phyloP scores from a whole-genome alignment of 106 monocot species.

The Phalaenopsis aphrodite region DNA sequence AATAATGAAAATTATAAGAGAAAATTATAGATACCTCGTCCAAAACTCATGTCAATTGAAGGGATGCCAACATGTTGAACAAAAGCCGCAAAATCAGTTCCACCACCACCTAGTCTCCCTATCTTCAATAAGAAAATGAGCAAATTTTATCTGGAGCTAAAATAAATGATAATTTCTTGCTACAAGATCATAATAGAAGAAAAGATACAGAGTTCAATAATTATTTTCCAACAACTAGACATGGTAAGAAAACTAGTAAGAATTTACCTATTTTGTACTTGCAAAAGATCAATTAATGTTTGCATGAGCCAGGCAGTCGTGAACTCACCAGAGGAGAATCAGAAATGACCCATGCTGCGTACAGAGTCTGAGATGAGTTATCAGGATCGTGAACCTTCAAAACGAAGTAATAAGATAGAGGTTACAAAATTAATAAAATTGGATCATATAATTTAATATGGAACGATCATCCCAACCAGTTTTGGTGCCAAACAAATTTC shows the following conservation, averaged over 20 bases:
- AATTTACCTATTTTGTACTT: background rate
- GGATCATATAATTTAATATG: background rate
- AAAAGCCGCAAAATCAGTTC: slow-evolving; percentile 66
- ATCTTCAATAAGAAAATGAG: slow-evolving; percentile 28
- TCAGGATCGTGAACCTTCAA: slow-evolving; percentile 76
- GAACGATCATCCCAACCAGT: no score
- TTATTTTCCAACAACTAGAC: background rate
- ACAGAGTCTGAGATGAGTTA: slow-evolving; percentile 53
- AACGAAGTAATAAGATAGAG: background rate
- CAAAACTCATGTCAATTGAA: slow-evolving; percentile 61
- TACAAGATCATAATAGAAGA: background rate
- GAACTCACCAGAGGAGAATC: slow-evolving; percentile 28
- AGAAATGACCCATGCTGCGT: slow-evolving; percentile 58
- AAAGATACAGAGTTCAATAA: no score
- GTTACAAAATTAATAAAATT: background rate
- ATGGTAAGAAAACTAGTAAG: background rate
- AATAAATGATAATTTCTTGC: background rate
- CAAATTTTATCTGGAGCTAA: background rate
- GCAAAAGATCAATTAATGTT: background rate
- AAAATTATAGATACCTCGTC: slow-evolving; percentile 28
- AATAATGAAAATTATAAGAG: no score
- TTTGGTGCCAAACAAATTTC: no score
- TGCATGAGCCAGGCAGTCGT: slow-evolving; percentile 4
- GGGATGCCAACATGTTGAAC: slow-evolving; percentile 80
- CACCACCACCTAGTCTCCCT: slow-evolving; percentile 64